Percentiles rank a stretch among this genome's conserved stretches.
Conservation (phyloP, 2,329 filamentous ascomycete species). For the Berkeleyomyces rouxiae region DNA sequence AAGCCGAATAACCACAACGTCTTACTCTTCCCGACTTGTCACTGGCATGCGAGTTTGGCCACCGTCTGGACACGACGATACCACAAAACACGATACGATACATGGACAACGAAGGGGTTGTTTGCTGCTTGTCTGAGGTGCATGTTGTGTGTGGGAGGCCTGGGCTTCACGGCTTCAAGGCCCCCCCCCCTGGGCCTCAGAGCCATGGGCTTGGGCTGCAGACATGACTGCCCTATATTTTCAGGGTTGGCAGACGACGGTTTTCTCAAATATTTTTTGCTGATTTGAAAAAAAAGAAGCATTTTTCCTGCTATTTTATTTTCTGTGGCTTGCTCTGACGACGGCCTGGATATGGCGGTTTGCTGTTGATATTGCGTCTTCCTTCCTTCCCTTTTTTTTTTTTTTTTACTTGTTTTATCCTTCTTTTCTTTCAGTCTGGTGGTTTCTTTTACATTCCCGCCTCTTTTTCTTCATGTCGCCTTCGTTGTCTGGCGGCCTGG, state of each 20-base stretch:
- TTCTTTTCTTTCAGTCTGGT: background rate
- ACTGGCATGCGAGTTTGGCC: no score
- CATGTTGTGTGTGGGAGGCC: no score
- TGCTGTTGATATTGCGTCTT: background rate
- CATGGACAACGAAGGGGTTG: no score
- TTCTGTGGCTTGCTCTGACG: background rate
- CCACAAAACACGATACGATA: no score
- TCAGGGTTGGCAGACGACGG: background rate
- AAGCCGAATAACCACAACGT: no score
- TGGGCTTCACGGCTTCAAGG: no score
- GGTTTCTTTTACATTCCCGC: background rate
- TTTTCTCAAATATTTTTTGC: background rate
- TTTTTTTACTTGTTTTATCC: background rate
- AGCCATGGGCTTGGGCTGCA: background rate
- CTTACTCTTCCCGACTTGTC: no score
- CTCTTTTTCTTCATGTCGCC: background rate
- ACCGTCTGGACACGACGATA: no score
- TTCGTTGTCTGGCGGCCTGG: background rate
- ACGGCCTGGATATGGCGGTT: background rate
- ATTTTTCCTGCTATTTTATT: background rate
- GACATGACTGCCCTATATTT: background rate
- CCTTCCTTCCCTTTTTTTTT: background rate
- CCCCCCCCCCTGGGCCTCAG: no score
- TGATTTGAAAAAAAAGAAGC: background rate
- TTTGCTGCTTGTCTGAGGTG: no score